Evolutionary conservation across 1,139 yeast genomes (phyloP).

Genomic region (Geotrichum bryndzae): DNA sequence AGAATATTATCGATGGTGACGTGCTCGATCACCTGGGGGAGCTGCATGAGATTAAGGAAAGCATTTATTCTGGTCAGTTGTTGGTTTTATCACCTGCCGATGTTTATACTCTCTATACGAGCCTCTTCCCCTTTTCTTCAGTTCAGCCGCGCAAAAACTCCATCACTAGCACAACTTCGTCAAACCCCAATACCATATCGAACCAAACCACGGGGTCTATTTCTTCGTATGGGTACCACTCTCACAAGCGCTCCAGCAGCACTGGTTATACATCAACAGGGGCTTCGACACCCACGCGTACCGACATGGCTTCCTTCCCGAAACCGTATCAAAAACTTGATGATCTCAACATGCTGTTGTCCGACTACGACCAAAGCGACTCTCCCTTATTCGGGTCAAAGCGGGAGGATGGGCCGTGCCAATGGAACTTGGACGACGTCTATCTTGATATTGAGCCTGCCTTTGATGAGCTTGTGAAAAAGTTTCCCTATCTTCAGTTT

Average conservation of each 20-base stretch:
- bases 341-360: slow-evolving; percentile 17
- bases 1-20: slow-evolving; percentile 6
- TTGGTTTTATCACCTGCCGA: slow-evolving; percentile 34
- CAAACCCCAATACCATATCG: slow-evolving; percentile 13
- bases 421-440: slow-evolving; percentile 35
- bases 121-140: slow-evolving; percentile 28
- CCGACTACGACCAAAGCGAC: slow-evolving; percentile 13
- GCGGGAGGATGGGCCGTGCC: slow-evolving; percentile 27
- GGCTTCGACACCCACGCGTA: slow-evolving; percentile 7
- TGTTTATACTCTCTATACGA: slow-evolving; percentile 28
- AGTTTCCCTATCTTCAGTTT: slow-evolving; percentile 28
- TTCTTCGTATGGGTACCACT: background rate
- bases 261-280: slow-evolving; percentile 10
- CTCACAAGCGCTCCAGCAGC: slow-evolving; percentile 4
- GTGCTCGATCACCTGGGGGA: slow-evolving; percentile 1
- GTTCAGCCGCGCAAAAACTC: slow-evolving; percentile 10
- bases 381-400: slow-evolving; percentile 19
- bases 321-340: slow-evolving; percentile 16
- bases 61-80: slow-evolving; percentile 26
- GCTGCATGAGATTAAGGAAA: slow-evolving; percentile 1
- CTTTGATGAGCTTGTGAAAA: slow-evolving; percentile 29
- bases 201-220: slow-evolving; percentile 9
- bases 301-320: slow-evolving; percentile 1
- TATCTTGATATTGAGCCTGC: slow-evolving; percentile 34
- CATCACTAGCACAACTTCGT: slow-evolving; percentile 2